Evolutionary conservation across 768 basidiomycete genomes (phyloP).

Genomic region (Hortiboletus flavorubellus): DNA sequence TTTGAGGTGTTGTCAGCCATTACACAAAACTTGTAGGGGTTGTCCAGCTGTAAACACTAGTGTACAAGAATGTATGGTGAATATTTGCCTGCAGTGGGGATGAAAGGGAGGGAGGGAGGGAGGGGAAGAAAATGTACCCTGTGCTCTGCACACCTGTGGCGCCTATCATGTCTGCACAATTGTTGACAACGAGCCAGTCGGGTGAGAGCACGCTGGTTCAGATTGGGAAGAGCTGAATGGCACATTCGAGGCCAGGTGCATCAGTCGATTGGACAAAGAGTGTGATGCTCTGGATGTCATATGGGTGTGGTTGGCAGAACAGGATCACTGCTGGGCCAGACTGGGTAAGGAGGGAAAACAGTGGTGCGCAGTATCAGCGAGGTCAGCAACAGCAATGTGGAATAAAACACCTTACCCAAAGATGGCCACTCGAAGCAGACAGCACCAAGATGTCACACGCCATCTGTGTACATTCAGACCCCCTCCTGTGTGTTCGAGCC

Average conservation of each 20-base stretch:
- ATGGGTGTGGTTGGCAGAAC: conserved; percentile 48
- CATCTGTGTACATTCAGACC: conserved; percentile 20
- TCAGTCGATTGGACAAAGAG: conserved; percentile 65
- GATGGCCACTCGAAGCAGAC: conserved; percentile 19
- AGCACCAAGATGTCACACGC: conserved; percentile 12
- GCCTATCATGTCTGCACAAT: conserved; percentile 51
- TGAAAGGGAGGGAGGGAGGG: no score
- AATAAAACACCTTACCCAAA: conserved; percentile 12
- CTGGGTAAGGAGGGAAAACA: not conserved
- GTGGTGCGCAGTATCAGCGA: not conserved
- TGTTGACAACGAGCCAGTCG: conserved; percentile 71
- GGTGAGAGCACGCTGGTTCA: conserved; percentile 76
- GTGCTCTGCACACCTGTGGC: conserved; percentile 71
- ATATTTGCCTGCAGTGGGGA: not conserved
- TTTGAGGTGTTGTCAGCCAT: no score
- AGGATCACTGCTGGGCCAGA: conserved; percentile 39
- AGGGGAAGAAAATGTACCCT: conserved; percentile 52
- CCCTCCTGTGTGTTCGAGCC: conserved; percentile 29
- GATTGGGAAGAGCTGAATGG: conserved; percentile 72
- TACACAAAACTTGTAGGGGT: no score
- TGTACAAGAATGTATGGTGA: not conserved
- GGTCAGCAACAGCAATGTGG: not conserved
- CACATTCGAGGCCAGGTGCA: conserved; percentile 58
- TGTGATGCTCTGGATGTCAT: conserved; percentile 29
- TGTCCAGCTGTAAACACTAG: conserved; percentile 23